phyloP scores from a whole-genome alignment of 2,329 filamentous ascomycete genomes.

The Trichoderma breve region DNA sequence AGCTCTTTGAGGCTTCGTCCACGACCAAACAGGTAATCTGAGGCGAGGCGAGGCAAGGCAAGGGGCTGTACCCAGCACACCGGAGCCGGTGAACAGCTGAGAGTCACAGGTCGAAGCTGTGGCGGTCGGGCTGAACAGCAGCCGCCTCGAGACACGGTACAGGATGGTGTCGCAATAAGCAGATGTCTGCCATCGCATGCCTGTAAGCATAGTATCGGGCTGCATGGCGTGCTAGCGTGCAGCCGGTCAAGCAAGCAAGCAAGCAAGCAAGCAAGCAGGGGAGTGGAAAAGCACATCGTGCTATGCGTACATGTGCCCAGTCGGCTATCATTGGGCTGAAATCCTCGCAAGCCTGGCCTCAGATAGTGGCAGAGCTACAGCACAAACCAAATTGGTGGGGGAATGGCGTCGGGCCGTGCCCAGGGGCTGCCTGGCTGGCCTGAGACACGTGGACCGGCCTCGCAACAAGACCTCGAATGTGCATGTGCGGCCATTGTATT shows the following conservation, averaged over 20 bases:
- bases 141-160: neutral
- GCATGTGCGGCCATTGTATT: neutral
- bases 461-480: neutral
- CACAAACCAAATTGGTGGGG: neutral
- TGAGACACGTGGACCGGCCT: slow-evolving; percentile 7
- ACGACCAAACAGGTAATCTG: neutral
- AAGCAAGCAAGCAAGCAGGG: neutral
- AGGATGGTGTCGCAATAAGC: neutral
- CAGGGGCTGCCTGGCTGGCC: neutral
- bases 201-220: neutral
- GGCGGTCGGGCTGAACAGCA: neutral
- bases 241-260: neutral
- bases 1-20: neutral
- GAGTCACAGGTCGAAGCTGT: neutral
- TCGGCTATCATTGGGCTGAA: slow-evolving; percentile 12
- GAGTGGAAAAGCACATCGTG: neutral
- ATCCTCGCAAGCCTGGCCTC: slow-evolving; percentile 8
- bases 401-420: slow-evolving; percentile 5
- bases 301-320: neutral
- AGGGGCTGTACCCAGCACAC: neutral
- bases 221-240: slow-evolving; percentile 2
- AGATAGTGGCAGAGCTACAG: neutral
- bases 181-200: neutral
- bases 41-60: neutral
- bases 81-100: neutral